Conservation (phyloP, 2,329 filamentous ascomycete species). For the Trichoderma breve region DNA sequence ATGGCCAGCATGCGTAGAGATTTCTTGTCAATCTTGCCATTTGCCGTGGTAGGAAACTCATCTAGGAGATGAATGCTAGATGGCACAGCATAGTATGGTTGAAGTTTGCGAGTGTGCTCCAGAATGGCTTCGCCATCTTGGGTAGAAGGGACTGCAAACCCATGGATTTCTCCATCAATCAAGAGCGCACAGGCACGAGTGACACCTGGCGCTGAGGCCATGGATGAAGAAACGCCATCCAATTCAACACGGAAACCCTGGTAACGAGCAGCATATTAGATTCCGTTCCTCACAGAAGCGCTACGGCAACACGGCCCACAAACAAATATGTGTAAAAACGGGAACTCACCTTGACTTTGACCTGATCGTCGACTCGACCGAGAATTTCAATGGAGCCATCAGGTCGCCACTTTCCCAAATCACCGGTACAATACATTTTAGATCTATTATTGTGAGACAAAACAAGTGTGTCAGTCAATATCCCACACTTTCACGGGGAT, state of each 20-base stretch:
- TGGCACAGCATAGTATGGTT: conserved; percentile 57
- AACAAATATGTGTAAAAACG: background rate
- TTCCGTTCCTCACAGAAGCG: background rate
- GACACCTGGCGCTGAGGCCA: conserved; percentile 46
- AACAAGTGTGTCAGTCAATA: background rate
- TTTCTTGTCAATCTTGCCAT: conserved; percentile 57
- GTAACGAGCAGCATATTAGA: conserved; percentile 14
- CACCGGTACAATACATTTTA: conserved; percentile 60
- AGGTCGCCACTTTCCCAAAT: conserved; percentile 53
- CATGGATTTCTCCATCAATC: conserved; percentile 48
- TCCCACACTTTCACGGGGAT: background rate
- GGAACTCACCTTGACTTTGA: conserved; percentile 53
- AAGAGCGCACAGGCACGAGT: conserved; percentile 48
- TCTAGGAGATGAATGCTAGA: conserved; percentile 43
- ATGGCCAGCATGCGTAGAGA: conserved; percentile 39
- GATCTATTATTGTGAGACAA: conserved; percentile 20
- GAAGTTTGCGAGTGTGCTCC: conserved; percentile 40
- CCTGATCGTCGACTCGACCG: conserved; percentile 59
- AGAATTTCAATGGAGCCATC: conserved; percentile 55
- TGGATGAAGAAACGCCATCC: conserved; percentile 53
- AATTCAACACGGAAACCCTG: conserved; percentile 60
- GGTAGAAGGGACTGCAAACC: conserved; percentile 44
- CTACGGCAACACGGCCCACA: background rate
- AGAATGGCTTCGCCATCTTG: conserved; percentile 40
- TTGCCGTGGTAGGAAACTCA: conserved; percentile 49